Evolutionary conservation across 2,329 filamentous ascomycete species (phyloP).

Genomic region (Aspergillus cejpii): DNA sequence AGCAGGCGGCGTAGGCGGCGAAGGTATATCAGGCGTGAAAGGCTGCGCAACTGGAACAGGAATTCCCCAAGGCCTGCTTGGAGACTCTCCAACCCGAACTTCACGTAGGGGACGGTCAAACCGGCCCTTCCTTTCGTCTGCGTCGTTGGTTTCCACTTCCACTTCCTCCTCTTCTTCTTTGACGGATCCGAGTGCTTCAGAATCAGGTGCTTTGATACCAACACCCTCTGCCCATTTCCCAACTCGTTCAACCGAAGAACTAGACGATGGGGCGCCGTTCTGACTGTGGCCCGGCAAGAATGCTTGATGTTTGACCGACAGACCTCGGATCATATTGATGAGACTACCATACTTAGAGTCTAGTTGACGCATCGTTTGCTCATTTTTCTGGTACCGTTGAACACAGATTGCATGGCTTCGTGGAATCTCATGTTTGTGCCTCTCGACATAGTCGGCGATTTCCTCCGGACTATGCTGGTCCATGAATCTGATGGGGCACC

Average conservation of each 20-base stretch:
- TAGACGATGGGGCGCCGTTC: conserved; percentile 29
- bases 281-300: conserved; percentile 59
- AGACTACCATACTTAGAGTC: conserved; percentile 92
- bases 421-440: conserved; percentile 89
- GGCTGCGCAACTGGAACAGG: conserved; percentile 57
- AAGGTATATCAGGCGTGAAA: conserved; percentile 25
- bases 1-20: conserved; percentile 15
- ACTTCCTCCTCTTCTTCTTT: conserved; percentile 37
- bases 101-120: conserved; percentile 85
- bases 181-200: conserved; percentile 31
- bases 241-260: conserved; percentile 61
- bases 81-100: conserved; percentile 86
- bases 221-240: conserved; percentile 80
- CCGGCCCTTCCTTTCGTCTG: conserved; percentile 60
- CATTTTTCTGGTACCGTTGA: conserved; percentile 78
- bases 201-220: conserved; percentile 45
- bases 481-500: conserved; percentile 88
- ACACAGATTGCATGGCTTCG: conserved; percentile 91
- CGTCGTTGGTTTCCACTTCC: conserved; percentile 27
- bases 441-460: conserved; percentile 87
- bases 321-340: conserved; percentile 87
- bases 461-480: conserved; percentile 91
- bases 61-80: conserved; percentile 89
- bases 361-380: conserved; percentile 75
- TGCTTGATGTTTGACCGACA: conserved; percentile 79